Evolutionary conservation across 2,329 filamentous ascomycete species (phyloP), one percentile per base, ranked within the genome.

Genomic region (Calonectria pauciramosa): DNA sequence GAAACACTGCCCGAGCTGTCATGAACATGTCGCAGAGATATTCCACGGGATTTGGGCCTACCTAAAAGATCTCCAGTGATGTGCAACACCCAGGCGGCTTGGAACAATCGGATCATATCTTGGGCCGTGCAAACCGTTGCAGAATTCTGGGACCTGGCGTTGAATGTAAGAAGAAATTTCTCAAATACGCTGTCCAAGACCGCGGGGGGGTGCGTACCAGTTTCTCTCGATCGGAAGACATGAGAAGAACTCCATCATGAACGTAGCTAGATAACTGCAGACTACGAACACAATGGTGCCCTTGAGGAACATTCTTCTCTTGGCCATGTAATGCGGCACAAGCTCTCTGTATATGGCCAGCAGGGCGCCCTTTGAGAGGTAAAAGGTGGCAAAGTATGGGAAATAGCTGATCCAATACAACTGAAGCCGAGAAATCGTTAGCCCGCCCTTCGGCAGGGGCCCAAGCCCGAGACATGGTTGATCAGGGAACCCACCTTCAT

Each of bases 311-410:
- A 56, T n/a, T 14, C 76, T 44, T 36, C 77, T 32, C 5, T 72
- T 78, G 1, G 47, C 59, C 77, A 78, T 78, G 4, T 71, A 75
- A 5, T 32, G 13, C 0, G 77, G 74, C 14, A 78, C 73, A 2
- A 78, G 67, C 9, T 73, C 70, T 7, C 70, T 47, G 1, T 77
- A 78, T 0, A 78, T 72, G 7, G 70, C 30, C 20, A 78, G 68
- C 0, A 78, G 11, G 4, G 77, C 74, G 3, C 76, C 74, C 26
- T 78, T 78, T 34, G 74, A 75, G 7, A 75, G 34, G 11, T 78
- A 78, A 9, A 77, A 77, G 2, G 76, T 52, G 13, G 60, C 56
- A 1, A 75, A 54, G 16, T 78, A 78, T 1, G 76, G 76, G 10
- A 78, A 34, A n/a, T 49, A 41, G 18, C 59, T 69, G 18, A 77